Base-by-base conservation (phyloP, 2,329 filamentous ascomycete species). In the Thielaviopsis musarum region DNA sequence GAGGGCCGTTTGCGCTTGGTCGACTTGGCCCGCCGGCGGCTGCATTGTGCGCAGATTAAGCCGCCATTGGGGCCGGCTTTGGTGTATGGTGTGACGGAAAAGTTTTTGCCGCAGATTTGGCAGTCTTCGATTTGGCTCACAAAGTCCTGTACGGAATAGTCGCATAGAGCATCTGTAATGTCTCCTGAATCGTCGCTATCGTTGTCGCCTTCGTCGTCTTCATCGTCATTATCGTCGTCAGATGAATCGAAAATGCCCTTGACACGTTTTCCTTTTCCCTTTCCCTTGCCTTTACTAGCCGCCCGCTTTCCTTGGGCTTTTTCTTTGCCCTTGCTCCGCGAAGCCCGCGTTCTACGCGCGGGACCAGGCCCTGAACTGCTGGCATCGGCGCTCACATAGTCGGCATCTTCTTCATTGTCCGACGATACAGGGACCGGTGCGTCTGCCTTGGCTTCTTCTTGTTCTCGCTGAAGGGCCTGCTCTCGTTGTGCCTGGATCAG, bases 1-100 rank as follows among this genome's bases (percentile, higher is more conserved):
- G 55, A 77, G 69, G 48, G 75, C 71, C 62, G 72, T 66, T 65
- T 80, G 77, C 68, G 83, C 76, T 64, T 77, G 74, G 59, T 68
- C 69, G 1, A 66, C 66, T 10, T 67, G 67, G 56, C 57, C 59
- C n/a, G 68, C 63, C 88, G 81, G 66, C 86, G 90, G 22, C 88
- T 86, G 67, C 91, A 97, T 22, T 87, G 82, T 3, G 78, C 77
- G 68, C 91, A 97, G 1, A 96, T 75, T n/a, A 97, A 75, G 17
- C 89, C 89, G 3, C 91, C 91, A n/a, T 85, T 77, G 0, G 88
- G 86, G 0, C 87, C 89, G 28, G 84, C 80, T 64, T 89, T 85
- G 63, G 86, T 90, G 72, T 96, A 96, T 0, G 88, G 80, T 0
- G 91, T 96, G 52, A 97, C 91, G 0, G 89, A 95, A 67, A 97